Evolutionary conservation across 2,329 filamentous ascomycete genomes (phyloP), one percentile per base, ranked within the genome.

Genomic region (Penicillium hordei): DNA sequence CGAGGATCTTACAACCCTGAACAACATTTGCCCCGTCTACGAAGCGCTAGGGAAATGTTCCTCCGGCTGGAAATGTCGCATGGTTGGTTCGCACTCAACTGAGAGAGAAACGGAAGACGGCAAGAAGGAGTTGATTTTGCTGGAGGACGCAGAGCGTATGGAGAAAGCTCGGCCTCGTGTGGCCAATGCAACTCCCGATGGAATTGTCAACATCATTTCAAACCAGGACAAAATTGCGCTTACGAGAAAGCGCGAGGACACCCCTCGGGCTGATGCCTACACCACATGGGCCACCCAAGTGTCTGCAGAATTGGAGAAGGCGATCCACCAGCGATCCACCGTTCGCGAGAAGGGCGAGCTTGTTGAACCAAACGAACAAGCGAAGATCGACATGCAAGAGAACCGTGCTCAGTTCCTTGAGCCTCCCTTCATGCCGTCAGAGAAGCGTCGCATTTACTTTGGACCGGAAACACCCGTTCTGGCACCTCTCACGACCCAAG

Each of bases 401-500:
- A 86, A 89, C 60, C 84, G 91, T 52, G 93, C 94, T 8, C 82
- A 83, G 58, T 97, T 89, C 71, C 82, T 86, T n/a, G 93, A 97
- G 59, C 88, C 91, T 25, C 93, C 93, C 0, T 87, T 97, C 70
- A 85, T 89, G 69, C 87, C 94, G 1, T 97, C 93, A 0, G 94
- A 99, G 78, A 99, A 99, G 80, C 86, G 94, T 57, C 86, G 88
- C 50, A 82, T 99, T 55, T 97, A 99, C 77, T 97, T 97, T 75
- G 93, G 93, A 6, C 86, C 88, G 1, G 93, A 97, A 73, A 99
- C 94, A 1, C 94, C 94, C 0, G 86, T 93, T 12, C 81, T 99
- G n/a, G 94, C 94, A 5, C 94, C 94, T 36, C 82, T 99, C 48
- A 99, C 94, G 1, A 99, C 94, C 0, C 94, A 97, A 76, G 94